Evolutionary conservation across 1,139 yeast genomes (phyloP).

Genomic region (Suhomyces wounanorum): DNA sequence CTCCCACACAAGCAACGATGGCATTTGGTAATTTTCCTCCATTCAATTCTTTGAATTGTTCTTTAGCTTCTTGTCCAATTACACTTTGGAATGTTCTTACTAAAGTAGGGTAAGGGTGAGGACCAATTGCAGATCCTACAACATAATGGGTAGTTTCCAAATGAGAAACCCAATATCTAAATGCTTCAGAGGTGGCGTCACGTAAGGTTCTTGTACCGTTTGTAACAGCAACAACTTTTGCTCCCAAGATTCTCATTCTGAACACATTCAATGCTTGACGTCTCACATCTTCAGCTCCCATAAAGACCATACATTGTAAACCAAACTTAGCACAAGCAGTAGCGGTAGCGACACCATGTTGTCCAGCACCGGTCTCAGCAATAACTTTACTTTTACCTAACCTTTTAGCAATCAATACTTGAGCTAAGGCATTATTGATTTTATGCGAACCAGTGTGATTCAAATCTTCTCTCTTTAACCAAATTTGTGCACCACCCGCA

Average conservation of each 20-base stretch:
- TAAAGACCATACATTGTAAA: constrained; percentile 88
- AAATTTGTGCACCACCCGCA: constrained; percentile 95
- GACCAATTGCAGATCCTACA: constrained; percentile 98
- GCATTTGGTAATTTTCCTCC: constrained; percentile 87
- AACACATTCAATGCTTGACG: constrained; percentile 97
- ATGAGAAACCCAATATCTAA: constrained; percentile 92
- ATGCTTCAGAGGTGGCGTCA: constrained; percentile 97
- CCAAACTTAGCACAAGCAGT: constrained; percentile 99
- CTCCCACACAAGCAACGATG: constrained; percentile 98
- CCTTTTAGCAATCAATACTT: constrained; percentile 86
- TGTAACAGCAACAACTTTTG: constrained; percentile 88
- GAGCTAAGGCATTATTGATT: constrained; percentile 95
- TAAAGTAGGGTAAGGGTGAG: constrained; percentile 97
- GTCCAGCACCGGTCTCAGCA: constrained; percentile 99
- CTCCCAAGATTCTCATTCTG: constrained; percentile 96
- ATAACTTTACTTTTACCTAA: constrained; percentile 87
- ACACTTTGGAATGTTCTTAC: constrained; percentile 98
- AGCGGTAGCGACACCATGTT: constrained; percentile 99
- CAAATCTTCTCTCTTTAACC: constrained; percentile 97
- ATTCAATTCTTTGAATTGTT: constrained; percentile 79
- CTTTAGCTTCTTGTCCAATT: constrained; percentile 91
- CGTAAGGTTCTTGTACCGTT: constrained; percentile 95
- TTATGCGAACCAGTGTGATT: constrained; percentile 98
- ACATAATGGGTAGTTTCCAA: constrained; percentile 86
- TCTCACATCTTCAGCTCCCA: constrained; percentile 99